These are phyloP conservation scores for Globisporangium acanthophoron DNA, from an alignment of 352 stramenopile species.

Conservation along the genomic window DNA sequence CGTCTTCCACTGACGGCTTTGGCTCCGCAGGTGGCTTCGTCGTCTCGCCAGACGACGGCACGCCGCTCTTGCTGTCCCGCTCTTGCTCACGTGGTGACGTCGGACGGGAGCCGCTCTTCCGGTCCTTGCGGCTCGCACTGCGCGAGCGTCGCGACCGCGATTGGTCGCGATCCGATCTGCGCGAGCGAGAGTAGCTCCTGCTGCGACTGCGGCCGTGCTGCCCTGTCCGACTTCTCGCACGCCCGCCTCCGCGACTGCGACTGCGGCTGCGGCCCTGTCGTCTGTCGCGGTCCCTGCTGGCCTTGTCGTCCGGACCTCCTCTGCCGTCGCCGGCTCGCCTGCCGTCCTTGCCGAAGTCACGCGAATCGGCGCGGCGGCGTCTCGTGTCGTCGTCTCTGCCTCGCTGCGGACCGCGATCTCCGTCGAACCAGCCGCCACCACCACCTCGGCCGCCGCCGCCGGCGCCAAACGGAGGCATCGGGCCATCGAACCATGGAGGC, in stretches of 20 bases:
- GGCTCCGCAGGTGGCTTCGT: conserved; percentile 9
- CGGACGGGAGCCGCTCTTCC: conserved; percentile 9
- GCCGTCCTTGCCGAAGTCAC: conserved; percentile 29
- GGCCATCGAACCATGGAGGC: conserved; percentile 65
- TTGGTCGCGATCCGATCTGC: conserved; percentile 32
- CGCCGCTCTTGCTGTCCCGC: conserved; percentile 3
- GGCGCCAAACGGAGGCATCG: conserved; percentile 40
- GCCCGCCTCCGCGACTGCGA: conserved; percentile 21
- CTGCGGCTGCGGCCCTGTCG: conserved; percentile 36
- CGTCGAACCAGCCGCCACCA: conserved; percentile 36
- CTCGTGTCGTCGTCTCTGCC: conserved; percentile 39
- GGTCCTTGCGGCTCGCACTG: conserved; percentile 29
- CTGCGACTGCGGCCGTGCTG: conserved; percentile 42
- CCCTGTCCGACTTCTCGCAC: conserved; percentile 7
- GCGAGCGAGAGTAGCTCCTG: conserved; percentile 36
- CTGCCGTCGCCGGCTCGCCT: conserved; percentile 8
- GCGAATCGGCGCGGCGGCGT: conserved; percentile 39
- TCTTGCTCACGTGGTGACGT: conserved; percentile 6
- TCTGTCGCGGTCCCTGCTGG: conserved; percentile 6
- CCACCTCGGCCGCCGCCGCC: conserved; percentile 30
- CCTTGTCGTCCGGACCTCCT: conserved; percentile 20
- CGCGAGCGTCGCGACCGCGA: conserved; percentile 35
- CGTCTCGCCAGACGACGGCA: not conserved
- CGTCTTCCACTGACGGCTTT: conserved; percentile 46
- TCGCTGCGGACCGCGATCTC: conserved; percentile 26